phyloP scores from a whole-genome alignment of 208 protist genomes.

The Naegleria fowleri region DNA sequence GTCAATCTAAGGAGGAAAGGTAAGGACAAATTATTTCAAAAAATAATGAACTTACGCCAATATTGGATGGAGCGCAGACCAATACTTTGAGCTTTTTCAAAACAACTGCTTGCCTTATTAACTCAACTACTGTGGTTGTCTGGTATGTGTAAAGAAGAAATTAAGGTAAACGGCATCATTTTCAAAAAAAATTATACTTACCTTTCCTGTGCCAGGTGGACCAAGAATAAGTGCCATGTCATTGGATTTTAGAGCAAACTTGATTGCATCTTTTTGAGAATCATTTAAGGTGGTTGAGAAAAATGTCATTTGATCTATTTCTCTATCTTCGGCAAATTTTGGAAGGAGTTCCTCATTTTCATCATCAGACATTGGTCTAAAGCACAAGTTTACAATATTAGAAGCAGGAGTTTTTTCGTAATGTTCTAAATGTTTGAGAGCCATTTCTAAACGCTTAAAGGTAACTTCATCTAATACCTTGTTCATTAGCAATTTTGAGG shows the following conservation, averaged over 20 bases:
- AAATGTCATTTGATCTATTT: not conserved
- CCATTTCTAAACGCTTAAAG: not conserved
- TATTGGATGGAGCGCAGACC: conserved; percentile 55
- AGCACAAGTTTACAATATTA: conserved; percentile 2
- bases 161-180: too few relatives aligned
- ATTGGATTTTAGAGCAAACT: not conserved
- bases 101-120: conserved; percentile 50
- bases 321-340: not conserved
- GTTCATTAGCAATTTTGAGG: not conserved
- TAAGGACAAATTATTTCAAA: not conserved
- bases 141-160: conserved; percentile 46
- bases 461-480: not conserved
- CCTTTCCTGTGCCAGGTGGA: conserved; percentile 13
- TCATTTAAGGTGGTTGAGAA: not conserved
- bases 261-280: conserved; percentile 17
- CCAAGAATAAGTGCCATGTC: conserved; percentile 8
- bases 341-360: not conserved
- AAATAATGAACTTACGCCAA: conserved; percentile 49
- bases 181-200: not conserved
- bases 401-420: not conserved
- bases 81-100: conserved; percentile 42
- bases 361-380: not conserved
- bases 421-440: not conserved
- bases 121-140: conserved; percentile 59
- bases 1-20: not conserved